These are phyloP conservation scores for Isatis tinctoria DNA, from an alignment of 345 rosid species.

Conservation along the genomic window DNA sequence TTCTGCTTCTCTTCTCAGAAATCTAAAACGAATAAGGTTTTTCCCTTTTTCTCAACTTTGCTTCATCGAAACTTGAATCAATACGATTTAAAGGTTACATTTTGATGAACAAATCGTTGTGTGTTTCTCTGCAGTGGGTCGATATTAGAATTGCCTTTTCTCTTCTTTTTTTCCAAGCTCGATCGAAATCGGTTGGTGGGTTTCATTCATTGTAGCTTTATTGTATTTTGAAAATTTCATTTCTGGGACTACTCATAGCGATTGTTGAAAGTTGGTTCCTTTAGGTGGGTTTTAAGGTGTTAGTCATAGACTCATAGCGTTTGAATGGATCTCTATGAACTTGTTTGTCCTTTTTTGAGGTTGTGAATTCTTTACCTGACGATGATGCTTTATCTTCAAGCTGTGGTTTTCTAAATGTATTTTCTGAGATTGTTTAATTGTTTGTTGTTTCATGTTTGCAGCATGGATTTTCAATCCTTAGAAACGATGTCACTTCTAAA, in stretches of 20 bases:
- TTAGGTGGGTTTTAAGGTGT: background rate
- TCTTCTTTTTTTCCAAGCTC: constrained; percentile 1
- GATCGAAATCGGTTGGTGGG: constrained; percentile 26
- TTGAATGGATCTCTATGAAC: constrained; percentile 20
- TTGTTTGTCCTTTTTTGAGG: background rate
- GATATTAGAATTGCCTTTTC: too few relatives aligned
- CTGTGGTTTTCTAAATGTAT: constrained; percentile 12
- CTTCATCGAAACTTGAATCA: too few relatives aligned
- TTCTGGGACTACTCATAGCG: background rate
- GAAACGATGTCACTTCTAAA: too few relatives aligned
- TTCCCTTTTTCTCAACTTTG: background rate
- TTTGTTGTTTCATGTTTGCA: too few relatives aligned
- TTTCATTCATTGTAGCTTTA: background rate
- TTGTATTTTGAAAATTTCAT: background rate
- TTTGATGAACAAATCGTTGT: background rate
- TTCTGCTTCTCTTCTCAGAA: constrained; percentile 34
- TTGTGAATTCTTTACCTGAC: constrained; percentile 8
- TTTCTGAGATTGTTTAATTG: too few relatives aligned
- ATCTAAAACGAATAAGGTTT: constrained; percentile 30
- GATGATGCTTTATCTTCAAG: constrained; percentile 26
- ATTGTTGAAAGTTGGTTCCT: background rate
- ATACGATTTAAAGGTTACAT: background rate
- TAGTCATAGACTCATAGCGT: background rate
- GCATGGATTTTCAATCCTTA: too few relatives aligned
- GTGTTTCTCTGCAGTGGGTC: constrained; percentile 3